Conservation (phyloP, 148 eudicot species). For the Pouteria glomerata region DNA sequence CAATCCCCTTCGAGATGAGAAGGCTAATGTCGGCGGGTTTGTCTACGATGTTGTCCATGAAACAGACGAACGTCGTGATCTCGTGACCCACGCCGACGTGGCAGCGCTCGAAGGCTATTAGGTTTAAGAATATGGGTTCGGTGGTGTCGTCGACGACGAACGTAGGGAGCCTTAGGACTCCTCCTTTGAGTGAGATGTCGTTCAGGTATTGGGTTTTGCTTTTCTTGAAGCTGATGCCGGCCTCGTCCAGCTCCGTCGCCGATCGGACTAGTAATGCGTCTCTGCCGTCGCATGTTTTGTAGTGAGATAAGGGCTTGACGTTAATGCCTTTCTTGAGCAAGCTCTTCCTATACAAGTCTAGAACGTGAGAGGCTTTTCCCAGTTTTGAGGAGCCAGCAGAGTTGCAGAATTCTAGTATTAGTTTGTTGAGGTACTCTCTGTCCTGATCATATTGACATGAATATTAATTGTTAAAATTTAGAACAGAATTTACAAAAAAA, state of each 20-base stretch:
- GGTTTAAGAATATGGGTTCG: constrained; percentile 25
- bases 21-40: background rate
- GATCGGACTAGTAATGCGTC: constrained; percentile 14
- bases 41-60: constrained; percentile 31
- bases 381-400: background rate
- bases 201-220: constrained; percentile 18
- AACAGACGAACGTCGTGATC: constrained; percentile 24
- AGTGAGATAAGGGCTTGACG: background rate
- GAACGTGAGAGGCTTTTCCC: constrained; percentile 18
- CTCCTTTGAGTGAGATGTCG: constrained; percentile 22
- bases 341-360: constrained; percentile 23
- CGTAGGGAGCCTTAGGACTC: constrained; percentile 23
- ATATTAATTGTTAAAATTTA: too few species aligned
- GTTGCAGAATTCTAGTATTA: constrained; percentile 13
- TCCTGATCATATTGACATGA: too few species aligned
- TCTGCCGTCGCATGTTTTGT: background rate
- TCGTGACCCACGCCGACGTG: constrained; percentile 31
- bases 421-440: constrained; percentile 8
- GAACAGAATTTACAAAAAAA: too few species aligned
- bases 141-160: constrained; percentile 24
- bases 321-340: background rate
- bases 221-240: constrained; percentile 22
- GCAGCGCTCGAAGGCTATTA: constrained; percentile 27
- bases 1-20: too few species aligned
- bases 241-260: constrained; percentile 26